These are phyloP conservation scores for Amanita rimosa DNA, from an alignment of 768 basidiomycete species.

Conservation along the genomic window DNA sequence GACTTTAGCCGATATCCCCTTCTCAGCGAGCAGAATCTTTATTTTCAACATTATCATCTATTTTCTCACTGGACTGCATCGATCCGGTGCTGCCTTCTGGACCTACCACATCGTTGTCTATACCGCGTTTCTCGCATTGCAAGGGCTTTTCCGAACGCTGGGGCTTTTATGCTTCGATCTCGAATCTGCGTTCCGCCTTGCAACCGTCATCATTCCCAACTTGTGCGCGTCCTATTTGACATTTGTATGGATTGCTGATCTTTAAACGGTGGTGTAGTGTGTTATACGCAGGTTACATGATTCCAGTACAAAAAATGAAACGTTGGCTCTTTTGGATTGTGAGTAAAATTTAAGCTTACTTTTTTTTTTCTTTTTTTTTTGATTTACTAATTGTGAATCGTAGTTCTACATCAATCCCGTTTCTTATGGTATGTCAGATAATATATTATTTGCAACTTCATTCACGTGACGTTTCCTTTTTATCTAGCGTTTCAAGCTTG, in stretches of 20 bases:
- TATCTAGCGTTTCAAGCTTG: conserved; percentile 53
- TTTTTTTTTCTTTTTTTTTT: conserved; percentile 1
- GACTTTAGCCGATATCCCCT: conserved; percentile 57
- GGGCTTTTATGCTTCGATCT: conserved; percentile 40
- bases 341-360: conserved; percentile 14
- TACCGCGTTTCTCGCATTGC: conserved; percentile 58
- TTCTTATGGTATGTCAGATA: conserved; percentile 38
- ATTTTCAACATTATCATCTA: conserved; percentile 59
- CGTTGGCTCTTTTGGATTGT: conserved; percentile 83
- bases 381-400: conserved; percentile 1
- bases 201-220: conserved; percentile 64
- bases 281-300: conserved; percentile 60
- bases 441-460: not conserved
- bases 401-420: conserved; percentile 76
- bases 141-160: conserved; percentile 76
- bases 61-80: conserved; percentile 48
- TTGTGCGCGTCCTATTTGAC: conserved; percentile 26
- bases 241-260: not conserved
- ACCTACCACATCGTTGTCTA: conserved; percentile 60
- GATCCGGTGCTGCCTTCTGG: conserved; percentile 31
- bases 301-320: conserved; percentile 62
- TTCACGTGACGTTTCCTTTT: not conserved
- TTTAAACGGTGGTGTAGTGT: conserved; percentile 20
- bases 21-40: conserved; percentile 47
- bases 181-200: conserved; percentile 36